These are phyloP conservation scores for Breviolum minutum DNA, from an alignment of 73 alveolate genomes.

Conservation along the genomic window DNA sequence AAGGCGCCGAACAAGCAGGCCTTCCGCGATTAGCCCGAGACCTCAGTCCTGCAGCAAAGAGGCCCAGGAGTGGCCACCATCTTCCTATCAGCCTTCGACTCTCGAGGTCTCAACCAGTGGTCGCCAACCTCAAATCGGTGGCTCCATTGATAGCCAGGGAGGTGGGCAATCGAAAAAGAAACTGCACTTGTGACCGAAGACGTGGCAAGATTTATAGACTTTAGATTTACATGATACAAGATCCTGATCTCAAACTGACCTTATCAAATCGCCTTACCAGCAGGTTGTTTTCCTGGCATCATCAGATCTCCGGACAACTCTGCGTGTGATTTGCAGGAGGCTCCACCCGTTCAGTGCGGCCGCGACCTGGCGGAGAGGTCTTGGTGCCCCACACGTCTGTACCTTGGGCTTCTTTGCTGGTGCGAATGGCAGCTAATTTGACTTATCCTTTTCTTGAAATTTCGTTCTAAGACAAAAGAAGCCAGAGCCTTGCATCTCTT, in stretches of 20 bases:
- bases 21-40: slow-evolving; percentile 56
- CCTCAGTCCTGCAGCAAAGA: not conserved
- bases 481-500: too few relatives aligned
- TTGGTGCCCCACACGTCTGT: slow-evolving; percentile 77
- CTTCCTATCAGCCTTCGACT: not conserved
- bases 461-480: too few relatives aligned
- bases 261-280: not conserved
- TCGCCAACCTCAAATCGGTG: slow-evolving; percentile 76
- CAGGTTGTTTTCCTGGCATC: not conserved
- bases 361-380: slow-evolving; percentile 51
- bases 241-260: not conserved
- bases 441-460: too few relatives aligned
- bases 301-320: too few relatives aligned
- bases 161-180: not conserved
- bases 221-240: not conserved
- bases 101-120: slow-evolving; percentile 63
- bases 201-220: not conserved
- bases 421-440: too few relatives aligned
- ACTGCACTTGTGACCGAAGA: not conserved
- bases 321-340: not conserved
- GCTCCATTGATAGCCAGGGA: slow-evolving; percentile 69
- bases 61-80: not conserved
- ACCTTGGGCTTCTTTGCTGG: not conserved
- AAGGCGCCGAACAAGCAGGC: slow-evolving; percentile 86
- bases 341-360: slow-evolving; percentile 65